Evolutionary conservation across 2,329 filamentous ascomycete genomes (phyloP).

Genomic region (Ophiostoma populinum): DNA sequence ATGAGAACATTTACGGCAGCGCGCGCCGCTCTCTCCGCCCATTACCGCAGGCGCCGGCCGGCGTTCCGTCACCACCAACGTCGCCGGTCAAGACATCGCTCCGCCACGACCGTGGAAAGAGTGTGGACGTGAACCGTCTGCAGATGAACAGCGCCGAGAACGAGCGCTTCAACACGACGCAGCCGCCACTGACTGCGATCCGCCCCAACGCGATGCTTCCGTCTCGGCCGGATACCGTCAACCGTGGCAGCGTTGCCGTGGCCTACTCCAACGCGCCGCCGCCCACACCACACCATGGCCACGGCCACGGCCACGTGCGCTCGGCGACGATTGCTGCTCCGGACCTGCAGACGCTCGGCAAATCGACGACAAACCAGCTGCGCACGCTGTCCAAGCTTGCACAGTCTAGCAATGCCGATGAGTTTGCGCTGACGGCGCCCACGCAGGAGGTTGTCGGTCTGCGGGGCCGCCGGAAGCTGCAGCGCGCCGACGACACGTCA

Average conservation of each 20-base stretch:
- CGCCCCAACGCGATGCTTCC: slow-evolving; percentile 46
- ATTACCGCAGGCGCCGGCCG: slow-evolving; percentile 46
- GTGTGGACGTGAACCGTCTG: slow-evolving; percentile 35
- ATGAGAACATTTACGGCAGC: slow-evolving; percentile 48
- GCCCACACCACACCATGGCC: slow-evolving; percentile 21
- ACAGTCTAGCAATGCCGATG: slow-evolving; percentile 55
- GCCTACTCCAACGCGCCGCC: slow-evolving; percentile 17
- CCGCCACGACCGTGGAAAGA: slow-evolving; percentile 35
- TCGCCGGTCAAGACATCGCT: slow-evolving; percentile 14
- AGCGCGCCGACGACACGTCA: slow-evolving; percentile 44
- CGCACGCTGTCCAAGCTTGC: slow-evolving; percentile 74
- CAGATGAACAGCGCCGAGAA: slow-evolving; percentile 4
- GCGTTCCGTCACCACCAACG: slow-evolving; percentile 16
- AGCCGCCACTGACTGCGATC: slow-evolving; percentile 23
- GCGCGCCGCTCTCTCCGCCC: slow-evolving; percentile 64
- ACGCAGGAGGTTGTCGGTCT: slow-evolving; percentile 79
- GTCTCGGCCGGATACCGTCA: slow-evolving; percentile 37
- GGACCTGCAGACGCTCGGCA: slow-evolving; percentile 66
- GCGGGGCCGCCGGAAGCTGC: slow-evolving; percentile 66
- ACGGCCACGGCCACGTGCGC: slow-evolving; percentile 10
- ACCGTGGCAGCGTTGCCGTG: slow-evolving; percentile 18
- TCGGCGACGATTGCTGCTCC: slow-evolving; percentile 39
- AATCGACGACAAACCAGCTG: slow-evolving; percentile 79
- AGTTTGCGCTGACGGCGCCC: slow-evolving; percentile 61
- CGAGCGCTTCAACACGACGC: slow-evolving; percentile 17